phyloP scores from a whole-genome alignment of 192 early-diverging fungal genomes.

The Rhizophagus prolifer region DNA sequence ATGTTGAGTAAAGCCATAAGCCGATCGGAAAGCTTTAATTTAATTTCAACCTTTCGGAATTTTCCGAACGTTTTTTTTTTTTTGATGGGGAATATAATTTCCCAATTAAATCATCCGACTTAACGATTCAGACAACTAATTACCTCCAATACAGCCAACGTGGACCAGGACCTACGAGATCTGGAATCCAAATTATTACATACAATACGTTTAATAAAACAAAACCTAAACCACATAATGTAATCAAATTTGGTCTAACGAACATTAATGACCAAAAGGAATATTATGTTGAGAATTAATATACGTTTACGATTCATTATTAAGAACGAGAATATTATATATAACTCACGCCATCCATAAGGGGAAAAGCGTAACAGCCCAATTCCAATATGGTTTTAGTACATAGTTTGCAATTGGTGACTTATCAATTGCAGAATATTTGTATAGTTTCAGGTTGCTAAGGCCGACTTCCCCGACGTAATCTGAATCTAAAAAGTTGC shows the following conservation, averaged over 20 bases:
- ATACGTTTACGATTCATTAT: conserved; percentile 5
- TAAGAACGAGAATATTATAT: not conserved
- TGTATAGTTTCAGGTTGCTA: conserved; percentile 74
- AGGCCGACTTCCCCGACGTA: conserved; percentile 70
- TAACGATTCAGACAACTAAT: not conserved
- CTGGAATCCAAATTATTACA: conserved; percentile 67
- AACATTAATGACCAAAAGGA: not conserved
- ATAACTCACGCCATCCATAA: conserved; percentile 90
- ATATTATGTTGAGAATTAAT: conserved; percentile 1
- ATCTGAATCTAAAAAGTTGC: conserved; percentile 36
- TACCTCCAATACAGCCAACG: conserved; percentile 65
- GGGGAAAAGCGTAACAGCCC: conserved; percentile 83
- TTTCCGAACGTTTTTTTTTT: not conserved
- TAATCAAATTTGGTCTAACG: conserved; percentile 78
- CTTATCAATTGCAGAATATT: conserved; percentile 79
- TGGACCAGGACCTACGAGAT: conserved; percentile 67
- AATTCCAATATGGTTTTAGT: conserved; percentile 87
- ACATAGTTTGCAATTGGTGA: conserved; percentile 81
- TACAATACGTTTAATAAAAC: conserved; percentile 72
- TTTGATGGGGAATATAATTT: no score
- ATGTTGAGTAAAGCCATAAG: conserved; percentile 86
- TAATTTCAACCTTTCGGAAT: not conserved
- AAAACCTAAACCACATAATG: conserved; percentile 75
- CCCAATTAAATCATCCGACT: not conserved
- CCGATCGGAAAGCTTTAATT: conserved; percentile 72